phyloP scores from a whole-genome alignment of 306 rosid species.

The Boehmeria nivea region DNA sequence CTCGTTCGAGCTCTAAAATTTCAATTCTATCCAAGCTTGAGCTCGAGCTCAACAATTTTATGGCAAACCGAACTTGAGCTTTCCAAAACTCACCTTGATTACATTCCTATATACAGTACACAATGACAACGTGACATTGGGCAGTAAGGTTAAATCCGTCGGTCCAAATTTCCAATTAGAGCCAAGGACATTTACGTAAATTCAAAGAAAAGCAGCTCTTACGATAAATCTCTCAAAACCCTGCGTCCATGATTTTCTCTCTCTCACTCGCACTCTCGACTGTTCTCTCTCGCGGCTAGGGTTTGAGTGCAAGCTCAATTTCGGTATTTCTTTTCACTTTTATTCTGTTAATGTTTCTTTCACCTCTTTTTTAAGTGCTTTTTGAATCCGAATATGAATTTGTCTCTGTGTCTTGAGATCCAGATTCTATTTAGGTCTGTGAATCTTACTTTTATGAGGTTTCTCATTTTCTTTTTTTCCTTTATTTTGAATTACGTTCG shows the following conservation, averaged over 20 bases:
- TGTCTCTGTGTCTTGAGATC: no score
- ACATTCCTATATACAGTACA: no score
- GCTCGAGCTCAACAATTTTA: no score
- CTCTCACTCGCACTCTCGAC: constrained; percentile 5
- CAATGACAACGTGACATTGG: no score
- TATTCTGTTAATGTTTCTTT: no score
- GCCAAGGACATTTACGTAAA: constrained; percentile 21
- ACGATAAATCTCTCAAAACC: constrained; percentile 5
- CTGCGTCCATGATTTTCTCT: not conserved
- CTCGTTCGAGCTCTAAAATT: no score
- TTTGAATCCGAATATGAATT: no score
- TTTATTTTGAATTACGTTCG: not conserved
- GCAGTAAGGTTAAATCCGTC: not conserved
- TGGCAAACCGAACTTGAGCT: no score
- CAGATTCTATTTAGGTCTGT: constrained; percentile 4
- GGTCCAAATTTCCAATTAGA: not conserved
- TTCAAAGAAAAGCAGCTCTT: not conserved
- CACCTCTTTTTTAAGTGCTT: no score
- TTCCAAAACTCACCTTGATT: no score
- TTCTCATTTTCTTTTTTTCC: not conserved
- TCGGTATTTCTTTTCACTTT: not conserved
- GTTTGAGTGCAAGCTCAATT: constrained; percentile 10
- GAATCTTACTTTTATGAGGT: no score
- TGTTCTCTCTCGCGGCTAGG: constrained; percentile 22
- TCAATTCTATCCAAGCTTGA: no score